Evolutionary conservation across 1,284 basidiomycete genomes (phyloP), one percentile per base, ranked within the genome.

Genomic region (Leccinum subrobustum): DNA sequence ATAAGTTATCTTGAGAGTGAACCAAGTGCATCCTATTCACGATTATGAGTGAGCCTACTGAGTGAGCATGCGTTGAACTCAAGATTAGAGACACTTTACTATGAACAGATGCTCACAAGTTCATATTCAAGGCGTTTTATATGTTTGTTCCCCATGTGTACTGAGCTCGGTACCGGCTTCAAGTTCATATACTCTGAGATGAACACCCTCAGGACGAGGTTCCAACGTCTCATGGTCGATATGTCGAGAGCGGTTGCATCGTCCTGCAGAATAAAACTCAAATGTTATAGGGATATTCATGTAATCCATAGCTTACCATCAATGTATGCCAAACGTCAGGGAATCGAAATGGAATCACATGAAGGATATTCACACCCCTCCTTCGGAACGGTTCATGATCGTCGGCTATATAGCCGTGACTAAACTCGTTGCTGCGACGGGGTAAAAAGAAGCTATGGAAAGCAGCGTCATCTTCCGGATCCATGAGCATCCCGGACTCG

Each of bases 331-430:
- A 98, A 6, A 97, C 95, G 2, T 56, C 63, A 0, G 97, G 97
- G 73, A 99, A 99, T 0, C 93, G 95, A 48, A 84, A 85, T 0
- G 96, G 78, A 62, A 99, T 99, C 55, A 99, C 72, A 73, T 99
- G 97, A 64, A 99, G 76, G 54, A 98, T 79, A 60, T 88, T 93
- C 18, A 99, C 95, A 6, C 96, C 97, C 57, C 81, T 77, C 39
- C 80, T 75, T 51, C 97, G 70, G 77, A 99, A 99, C 14, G 97
- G 97, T 27, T 95, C 75, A 74, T 99, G 97, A 76, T 99, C 97
- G 75, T 99, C 97, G 48, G 88, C 93, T 61, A 98, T 90, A 52
- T 87, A 88, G 1, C 85, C 87, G 16, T 76, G 73, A 62, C 80
- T 82, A 35, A 69, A 64, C 44, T 79, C 76, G 27, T 64, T 68